Evolutionary conservation across 139 green algal species (phyloP).

Genomic region (Chlorella ohadii): DNA sequence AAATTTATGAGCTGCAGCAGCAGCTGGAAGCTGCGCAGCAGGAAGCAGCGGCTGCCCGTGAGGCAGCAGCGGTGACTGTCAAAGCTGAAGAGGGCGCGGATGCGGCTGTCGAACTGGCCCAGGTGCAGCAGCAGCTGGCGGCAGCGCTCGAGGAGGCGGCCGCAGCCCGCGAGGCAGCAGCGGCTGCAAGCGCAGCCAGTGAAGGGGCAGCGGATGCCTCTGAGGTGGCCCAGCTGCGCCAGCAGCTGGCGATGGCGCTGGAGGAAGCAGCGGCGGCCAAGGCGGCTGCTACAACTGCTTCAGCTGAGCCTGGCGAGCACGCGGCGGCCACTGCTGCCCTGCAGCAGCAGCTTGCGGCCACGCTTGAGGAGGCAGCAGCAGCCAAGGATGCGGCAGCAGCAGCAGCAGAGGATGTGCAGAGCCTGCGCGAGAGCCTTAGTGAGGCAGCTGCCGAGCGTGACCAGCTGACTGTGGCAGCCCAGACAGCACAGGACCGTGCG

Average conservation of each 20-base stretch:
- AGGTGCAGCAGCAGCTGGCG: constrained; percentile 1
- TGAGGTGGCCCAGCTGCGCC: neutral
- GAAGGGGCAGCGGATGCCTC: neutral
- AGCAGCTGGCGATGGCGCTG: neutral
- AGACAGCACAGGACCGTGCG: constrained; percentile 6
- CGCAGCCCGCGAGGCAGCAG: neutral
- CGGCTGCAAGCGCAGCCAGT: neutral
- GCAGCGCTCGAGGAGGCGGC: neutral
- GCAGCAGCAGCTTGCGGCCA: too few relatives aligned
- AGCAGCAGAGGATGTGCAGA: neutral
- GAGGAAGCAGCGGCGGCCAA: neutral
- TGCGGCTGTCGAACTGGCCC: neutral
- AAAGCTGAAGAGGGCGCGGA: neutral
- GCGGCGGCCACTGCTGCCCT: too few relatives aligned
- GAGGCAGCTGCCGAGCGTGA: neutral
- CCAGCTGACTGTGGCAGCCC: neutral
- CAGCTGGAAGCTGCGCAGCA: neutral
- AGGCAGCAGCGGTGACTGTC: neutral
- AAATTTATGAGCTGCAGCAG: neutral
- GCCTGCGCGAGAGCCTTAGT: constrained; percentile 12
- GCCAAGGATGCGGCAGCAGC: neutral
- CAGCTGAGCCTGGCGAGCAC: neutral
- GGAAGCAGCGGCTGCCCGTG: neutral
- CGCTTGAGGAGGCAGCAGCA: neutral
- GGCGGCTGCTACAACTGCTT: neutral